A percentile compares a stretch with the other conserved stretches of the same genome.
Conservation (phyloP, 768 basidiomycete species). For the Pisolithus orientalis region DNA sequence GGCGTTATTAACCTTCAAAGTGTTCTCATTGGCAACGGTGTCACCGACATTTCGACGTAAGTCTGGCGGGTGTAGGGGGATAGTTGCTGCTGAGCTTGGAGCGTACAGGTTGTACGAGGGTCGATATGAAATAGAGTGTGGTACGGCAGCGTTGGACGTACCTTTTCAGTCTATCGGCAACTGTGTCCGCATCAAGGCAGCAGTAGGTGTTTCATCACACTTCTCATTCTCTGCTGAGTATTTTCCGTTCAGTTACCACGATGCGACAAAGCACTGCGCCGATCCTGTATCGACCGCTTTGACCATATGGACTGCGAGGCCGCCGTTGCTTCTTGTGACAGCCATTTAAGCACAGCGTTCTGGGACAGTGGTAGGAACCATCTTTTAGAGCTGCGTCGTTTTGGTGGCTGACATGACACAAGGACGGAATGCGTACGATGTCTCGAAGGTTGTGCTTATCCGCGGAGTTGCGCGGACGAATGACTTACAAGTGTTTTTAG, state of each 20-base stretch:
- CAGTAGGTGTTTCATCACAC: constrained; percentile 31
- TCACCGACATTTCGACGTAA: constrained; percentile 50
- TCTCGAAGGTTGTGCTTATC: constrained; percentile 38
- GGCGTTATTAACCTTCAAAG: constrained; percentile 59
- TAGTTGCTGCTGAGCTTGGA: background rate
- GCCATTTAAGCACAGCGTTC: constrained; percentile 41
- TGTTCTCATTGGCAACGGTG: constrained; percentile 71
- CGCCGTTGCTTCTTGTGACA: constrained; percentile 60
- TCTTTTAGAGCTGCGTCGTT: background rate
- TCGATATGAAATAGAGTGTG: constrained; percentile 46
- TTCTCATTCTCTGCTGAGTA: background rate
- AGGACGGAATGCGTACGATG: constrained; percentile 51
- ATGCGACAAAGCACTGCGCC: constrained; percentile 53
- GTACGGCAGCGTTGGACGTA: constrained; percentile 41
- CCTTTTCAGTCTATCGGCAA: constrained; percentile 41
- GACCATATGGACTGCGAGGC: constrained; percentile 65
- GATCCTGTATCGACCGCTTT: constrained; percentile 55
- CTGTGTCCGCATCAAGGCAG: constrained; percentile 47
- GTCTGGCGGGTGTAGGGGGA: background rate
- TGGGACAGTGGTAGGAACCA: constrained; percentile 28
- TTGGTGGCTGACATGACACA: background rate
- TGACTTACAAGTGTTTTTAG: constrained; percentile 8
- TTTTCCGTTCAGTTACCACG: constrained; percentile 48
- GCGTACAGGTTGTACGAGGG: constrained; percentile 31
- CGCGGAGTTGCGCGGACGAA: background rate